Evolutionary conservation across 345 rosid genomes (phyloP).

Genomic region (Microcos paniculata): DNA sequence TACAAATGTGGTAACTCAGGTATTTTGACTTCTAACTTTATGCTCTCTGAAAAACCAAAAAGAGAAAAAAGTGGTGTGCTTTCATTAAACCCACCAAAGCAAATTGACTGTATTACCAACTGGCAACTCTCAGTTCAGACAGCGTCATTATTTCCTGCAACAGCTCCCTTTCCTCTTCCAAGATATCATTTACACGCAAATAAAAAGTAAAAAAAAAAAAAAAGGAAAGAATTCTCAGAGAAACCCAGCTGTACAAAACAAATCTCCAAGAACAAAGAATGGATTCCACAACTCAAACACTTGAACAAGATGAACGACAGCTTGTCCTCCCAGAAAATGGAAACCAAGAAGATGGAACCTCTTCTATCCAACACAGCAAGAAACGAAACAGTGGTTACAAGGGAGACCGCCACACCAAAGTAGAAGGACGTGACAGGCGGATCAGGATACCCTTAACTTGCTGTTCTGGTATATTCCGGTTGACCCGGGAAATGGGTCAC

Average conservation of each 20-base stretch:
- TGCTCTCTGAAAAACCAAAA: too few relatives aligned
- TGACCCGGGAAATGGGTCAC: slow-evolving; percentile 5
- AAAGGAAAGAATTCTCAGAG: too few relatives aligned
- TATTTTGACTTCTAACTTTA: too few relatives aligned
- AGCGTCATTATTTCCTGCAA: too few relatives aligned
- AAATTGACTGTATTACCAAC: not conserved
- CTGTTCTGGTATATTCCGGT: not conserved
- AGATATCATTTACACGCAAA: too few relatives aligned
- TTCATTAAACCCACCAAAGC: not conserved
- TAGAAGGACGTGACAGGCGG: slow-evolving; percentile 3
- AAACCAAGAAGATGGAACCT: not conserved
- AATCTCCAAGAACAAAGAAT: not conserved
- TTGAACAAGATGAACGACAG: not conserved
- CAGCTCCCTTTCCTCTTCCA: too few relatives aligned
- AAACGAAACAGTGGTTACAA: not conserved
- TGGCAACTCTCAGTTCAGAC: not conserved
- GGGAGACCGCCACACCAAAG: slow-evolving; percentile 9
- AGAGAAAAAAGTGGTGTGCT: not conserved
- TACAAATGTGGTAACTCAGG: too few relatives aligned
- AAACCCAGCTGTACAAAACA: not conserved
- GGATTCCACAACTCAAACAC: not conserved
- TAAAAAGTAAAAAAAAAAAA: too few relatives aligned
- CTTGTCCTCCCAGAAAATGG: not conserved
- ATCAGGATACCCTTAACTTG: slow-evolving; percentile 5
- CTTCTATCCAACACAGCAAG: not conserved